Percentiles rank a stretch among this genome's conserved stretches.
Conservation (phyloP, 140 eudicot species). For the Erigeron philadelphicus region DNA sequence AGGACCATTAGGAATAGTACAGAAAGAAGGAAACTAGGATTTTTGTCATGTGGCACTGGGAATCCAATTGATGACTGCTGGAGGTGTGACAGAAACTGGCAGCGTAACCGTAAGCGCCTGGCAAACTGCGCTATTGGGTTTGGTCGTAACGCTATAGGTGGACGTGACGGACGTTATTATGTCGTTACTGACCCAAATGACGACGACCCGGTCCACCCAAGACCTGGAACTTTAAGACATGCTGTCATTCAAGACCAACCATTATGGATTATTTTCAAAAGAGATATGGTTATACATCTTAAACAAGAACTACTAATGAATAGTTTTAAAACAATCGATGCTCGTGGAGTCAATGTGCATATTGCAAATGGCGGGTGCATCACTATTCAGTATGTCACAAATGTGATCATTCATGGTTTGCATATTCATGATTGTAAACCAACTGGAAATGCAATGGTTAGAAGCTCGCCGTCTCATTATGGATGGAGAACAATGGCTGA, state of each 20-base stretch:
- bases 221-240: slow-evolving; percentile 61
- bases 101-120: slow-evolving; percentile 43
- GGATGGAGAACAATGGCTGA: slow-evolving; percentile 57
- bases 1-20: slow-evolving; percentile 53
- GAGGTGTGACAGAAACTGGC: slow-evolving; percentile 62
- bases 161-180: slow-evolving; percentile 55
- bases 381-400: slow-evolving; percentile 45
- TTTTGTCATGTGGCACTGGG: slow-evolving; percentile 63
- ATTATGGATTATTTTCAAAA: slow-evolving; percentile 55
- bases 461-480: slow-evolving; percentile 50
- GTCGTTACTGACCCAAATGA: slow-evolving; percentile 54
- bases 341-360: slow-evolving; percentile 46
- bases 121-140: slow-evolving; percentile 68
- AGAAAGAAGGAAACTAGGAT: slow-evolving; percentile 56
- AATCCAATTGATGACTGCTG: slow-evolving; percentile 70
- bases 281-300: slow-evolving; percentile 60
- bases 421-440: slow-evolving; percentile 52
- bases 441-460: slow-evolving; percentile 52
- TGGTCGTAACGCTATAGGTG: slow-evolving; percentile 65
- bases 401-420: slow-evolving; percentile 53
- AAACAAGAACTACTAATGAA: slow-evolving; percentile 68
- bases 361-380: slow-evolving; percentile 57
- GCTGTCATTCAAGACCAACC: slow-evolving; percentile 66
- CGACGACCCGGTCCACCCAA: slow-evolving; percentile 52
- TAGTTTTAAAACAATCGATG: slow-evolving; percentile 65